Conservation (phyloP, 345 rosid genomes). For the Eucalyptus melliodora region DNA sequence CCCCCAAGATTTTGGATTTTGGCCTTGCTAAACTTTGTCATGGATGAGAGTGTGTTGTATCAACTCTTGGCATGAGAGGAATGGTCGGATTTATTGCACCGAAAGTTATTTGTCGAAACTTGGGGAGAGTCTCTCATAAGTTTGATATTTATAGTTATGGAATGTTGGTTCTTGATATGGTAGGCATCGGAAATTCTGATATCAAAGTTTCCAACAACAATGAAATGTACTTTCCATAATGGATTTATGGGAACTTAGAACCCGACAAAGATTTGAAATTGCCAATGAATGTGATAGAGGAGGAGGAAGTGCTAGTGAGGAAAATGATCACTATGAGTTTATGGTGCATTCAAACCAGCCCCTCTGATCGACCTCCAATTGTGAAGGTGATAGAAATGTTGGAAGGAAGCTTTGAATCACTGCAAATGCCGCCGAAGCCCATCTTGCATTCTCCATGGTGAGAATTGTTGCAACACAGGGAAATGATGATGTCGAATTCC, state of each 20-base stretch:
- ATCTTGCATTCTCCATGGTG: neutral
- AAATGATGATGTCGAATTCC: neutral
- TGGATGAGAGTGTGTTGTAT: no score
- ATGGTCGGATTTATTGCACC: slow-evolving; percentile 30
- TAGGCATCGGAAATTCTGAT: slow-evolving; percentile 2
- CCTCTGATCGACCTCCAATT: neutral
- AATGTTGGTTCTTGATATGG: slow-evolving; percentile 31
- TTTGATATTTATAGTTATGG: slow-evolving; percentile 37
- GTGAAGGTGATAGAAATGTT: neutral
- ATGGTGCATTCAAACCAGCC: neutral
- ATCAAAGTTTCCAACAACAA: neutral
- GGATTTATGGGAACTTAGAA: slow-evolving; percentile 14
- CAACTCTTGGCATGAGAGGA: neutral
- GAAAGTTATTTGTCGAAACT: slow-evolving; percentile 8
- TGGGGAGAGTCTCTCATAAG: slow-evolving; percentile 20
- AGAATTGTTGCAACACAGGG: neutral
- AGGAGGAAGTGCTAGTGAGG: no score
- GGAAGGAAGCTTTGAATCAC: neutral
- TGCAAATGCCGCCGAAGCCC: neutral
- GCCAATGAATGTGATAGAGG: no score
- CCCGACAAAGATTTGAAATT: neutral
- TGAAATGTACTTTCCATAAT: slow-evolving; percentile 19
- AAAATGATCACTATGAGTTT: no score
- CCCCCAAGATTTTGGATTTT: no score
- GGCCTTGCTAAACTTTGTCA: no score